Evolutionary conservation across 495 filamentous ascomycete genomes (phyloP).

Genomic region (Tuber melanosporum): DNA sequence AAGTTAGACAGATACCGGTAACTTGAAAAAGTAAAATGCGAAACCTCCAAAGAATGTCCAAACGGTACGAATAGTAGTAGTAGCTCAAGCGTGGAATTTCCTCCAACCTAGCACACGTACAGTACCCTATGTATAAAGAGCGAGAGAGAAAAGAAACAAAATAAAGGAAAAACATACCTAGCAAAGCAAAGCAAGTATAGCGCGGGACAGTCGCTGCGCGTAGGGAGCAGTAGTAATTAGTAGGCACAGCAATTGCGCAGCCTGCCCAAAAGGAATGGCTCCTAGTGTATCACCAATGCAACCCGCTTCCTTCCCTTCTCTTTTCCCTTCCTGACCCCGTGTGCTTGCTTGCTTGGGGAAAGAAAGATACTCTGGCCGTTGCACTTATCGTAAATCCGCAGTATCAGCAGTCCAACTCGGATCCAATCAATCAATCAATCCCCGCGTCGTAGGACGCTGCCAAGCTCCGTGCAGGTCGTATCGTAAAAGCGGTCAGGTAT

Average conservation of each 20-base stretch:
- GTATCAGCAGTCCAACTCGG: background rate
- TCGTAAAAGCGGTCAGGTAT: slow-evolving; percentile 7
- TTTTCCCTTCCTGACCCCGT: background rate
- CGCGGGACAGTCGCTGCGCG: background rate
- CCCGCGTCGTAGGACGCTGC: slow-evolving; percentile 12
- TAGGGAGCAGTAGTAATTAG: background rate
- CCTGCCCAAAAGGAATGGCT: background rate
- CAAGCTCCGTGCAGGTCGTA: slow-evolving; percentile 5
- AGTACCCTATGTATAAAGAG: slow-evolving; percentile 13
- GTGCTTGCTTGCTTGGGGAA: background rate
- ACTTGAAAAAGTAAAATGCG: background rate
- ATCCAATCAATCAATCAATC: background rate
- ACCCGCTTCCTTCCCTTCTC: slow-evolving; percentile 1
- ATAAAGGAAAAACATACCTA: slow-evolving; percentile 6
- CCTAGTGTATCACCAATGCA: background rate
- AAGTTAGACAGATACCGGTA: slow-evolving; percentile 9
- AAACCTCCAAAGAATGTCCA: slow-evolving; percentile 11
- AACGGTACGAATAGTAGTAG: slow-evolving; percentile 5
- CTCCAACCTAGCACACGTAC: background rate
- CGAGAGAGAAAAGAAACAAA: slow-evolving; percentile 14
- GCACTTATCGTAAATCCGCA: slow-evolving; percentile 8
- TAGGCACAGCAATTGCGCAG: background rate
- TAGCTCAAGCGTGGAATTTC: background rate
- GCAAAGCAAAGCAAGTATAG: background rate
- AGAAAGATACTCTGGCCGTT: background rate